Evolutionary conservation across 495 filamentous ascomycete species (phyloP).

Genomic region (Antarctomyces pellizariae): DNA sequence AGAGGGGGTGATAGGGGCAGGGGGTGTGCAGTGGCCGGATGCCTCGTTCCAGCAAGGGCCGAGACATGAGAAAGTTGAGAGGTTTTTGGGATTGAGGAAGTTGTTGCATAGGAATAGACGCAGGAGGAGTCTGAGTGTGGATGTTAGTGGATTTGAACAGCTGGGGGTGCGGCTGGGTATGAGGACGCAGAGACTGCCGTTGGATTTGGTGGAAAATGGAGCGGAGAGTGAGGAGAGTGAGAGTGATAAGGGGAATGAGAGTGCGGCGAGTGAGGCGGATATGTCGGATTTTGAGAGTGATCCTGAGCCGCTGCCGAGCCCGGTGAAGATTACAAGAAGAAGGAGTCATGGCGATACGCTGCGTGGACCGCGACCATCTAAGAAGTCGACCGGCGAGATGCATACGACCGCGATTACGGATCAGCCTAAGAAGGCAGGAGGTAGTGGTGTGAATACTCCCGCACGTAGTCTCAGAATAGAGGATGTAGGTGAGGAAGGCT

Average conservation of each 20-base stretch:
- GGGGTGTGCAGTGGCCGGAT: slow-evolving; percentile 24
- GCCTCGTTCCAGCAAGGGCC: slow-evolving; percentile 27
- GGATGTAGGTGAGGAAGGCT: too few species aligned
- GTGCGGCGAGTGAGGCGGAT: slow-evolving; percentile 27
- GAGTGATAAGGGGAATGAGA: slow-evolving; percentile 20
- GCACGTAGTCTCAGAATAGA: too few species aligned
- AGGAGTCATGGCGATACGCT: slow-evolving; percentile 10
- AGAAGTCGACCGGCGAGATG: slow-evolving; percentile 10
- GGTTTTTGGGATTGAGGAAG: slow-evolving; percentile 21
- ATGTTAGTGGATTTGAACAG: slow-evolving; percentile 30
- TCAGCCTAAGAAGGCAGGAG: too few species aligned
- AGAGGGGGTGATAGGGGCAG: slow-evolving; percentile 13
- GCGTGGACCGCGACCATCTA: slow-evolving; percentile 11
- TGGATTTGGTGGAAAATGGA: slow-evolving; percentile 2
- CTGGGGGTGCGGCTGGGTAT: slow-evolving; percentile 48
- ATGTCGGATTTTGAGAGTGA: slow-evolving; percentile 16
- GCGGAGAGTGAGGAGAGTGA: slow-evolving; percentile 1
- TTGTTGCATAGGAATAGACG: slow-evolving; percentile 24
- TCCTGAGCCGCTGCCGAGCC: slow-evolving; percentile 1
- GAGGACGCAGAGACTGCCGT: slow-evolving; percentile 41
- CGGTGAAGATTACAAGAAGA: slow-evolving; percentile 5
- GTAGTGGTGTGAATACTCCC: too few species aligned
- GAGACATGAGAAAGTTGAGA: slow-evolving; percentile 18
- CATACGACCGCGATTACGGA: too few species aligned
- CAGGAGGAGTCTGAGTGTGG: slow-evolving; percentile 40